Base-by-base conservation (phyloP, 108 stramenopile genomes). In the Fragilaria crotonensis region DNA sequence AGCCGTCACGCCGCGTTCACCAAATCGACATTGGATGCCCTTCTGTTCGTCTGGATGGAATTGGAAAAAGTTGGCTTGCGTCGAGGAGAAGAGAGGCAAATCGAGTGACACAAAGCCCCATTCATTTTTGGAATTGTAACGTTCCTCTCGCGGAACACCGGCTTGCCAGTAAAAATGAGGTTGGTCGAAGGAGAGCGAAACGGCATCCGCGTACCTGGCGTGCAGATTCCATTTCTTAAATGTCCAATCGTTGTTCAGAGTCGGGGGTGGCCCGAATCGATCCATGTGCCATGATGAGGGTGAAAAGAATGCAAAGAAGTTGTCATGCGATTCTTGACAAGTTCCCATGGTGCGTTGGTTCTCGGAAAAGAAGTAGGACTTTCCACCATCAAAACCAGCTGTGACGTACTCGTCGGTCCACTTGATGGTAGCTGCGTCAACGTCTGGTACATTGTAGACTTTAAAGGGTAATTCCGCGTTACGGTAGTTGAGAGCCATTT, bases 11-110 rank as follows among this genome's bases (percentile, higher is more conserved):
- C 95, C 95, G 20, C 89, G 77, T 51, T 86, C 77, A 45, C 85
- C 89, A 68, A 94, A 85, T 7, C 89, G 75, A 50, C 89, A 94
- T 61, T 94, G 93, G 36, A 89, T 87, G 21, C 93, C 93, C 75
- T 89, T 90, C 70, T 87, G 82, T 33, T 59, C 62, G 30, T 70
- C 48, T 4, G 83, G 81, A 46, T 78, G 48, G 46, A 83, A 85
- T 9, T 72, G 45, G 59, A 91, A 85, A 48, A 91, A 87, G 9
- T 76, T 87, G 32, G 62, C 26, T 21, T 78, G 67, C 2, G 84
- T 76, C 41, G 57, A 70, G 2, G 72, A 71, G 67, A 89, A 89
- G 19, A 80, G 80, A 25, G 85, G 85, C 27, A 93, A 69, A 61
- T 93, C 92, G 19, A 57, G 60, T 23, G 67, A 71, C 18, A 93